Base-by-base conservation (phyloP, 768 basidiomycete genomes). In the Macrolepiota dolichaula region DNA sequence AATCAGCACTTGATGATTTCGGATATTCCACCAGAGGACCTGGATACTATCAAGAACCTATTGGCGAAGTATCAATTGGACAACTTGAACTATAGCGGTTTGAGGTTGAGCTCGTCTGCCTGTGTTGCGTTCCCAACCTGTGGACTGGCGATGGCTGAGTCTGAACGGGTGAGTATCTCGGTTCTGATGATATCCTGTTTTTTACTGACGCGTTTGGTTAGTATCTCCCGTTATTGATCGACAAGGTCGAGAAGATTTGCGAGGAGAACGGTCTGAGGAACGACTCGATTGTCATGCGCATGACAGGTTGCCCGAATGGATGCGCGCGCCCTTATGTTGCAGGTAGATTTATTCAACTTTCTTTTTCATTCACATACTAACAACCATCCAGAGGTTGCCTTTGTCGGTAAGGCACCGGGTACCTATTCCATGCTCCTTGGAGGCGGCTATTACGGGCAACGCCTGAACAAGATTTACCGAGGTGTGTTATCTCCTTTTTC, bases 41-140 rank as follows among this genome's bases (percentile, higher is more conserved):
- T 96, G 37, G 82, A 85, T 2, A 75, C 77, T 69, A 94, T 98
- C 71, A 95, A 94, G 79, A 69, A 71, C 11, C 73, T 98, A 32
- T 77, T 99, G 37, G 80, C 84, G 44, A 82, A 92, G 77, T 96
- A 94, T 77, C 91, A 91, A 73, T 80, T 98, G 51, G 96, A 98
- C 74, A 94, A 96, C 68, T 71, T 98, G 58, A 79, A 85, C 55
- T 87, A 86, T 66, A 84, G 86, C 12, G 96, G 84, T 3, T 72
- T 98, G 67, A 82, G 96, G 55, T 76, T 98, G 51, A 92, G 94
- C 4, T 92, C 91, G 7, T 96, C 94, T 13, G 96, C 97, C 13
- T 99, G 97, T 76, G 97, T 99, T 59, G 89, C 96, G 2, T 95
- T 98, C 81, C 97, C 97, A 0, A 98, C 96, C 11, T 98, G 94